Base-by-base conservation (phyloP, 2,329 filamentous ascomycete genomes). In the Chaetomiaceae sp. region DNA sequence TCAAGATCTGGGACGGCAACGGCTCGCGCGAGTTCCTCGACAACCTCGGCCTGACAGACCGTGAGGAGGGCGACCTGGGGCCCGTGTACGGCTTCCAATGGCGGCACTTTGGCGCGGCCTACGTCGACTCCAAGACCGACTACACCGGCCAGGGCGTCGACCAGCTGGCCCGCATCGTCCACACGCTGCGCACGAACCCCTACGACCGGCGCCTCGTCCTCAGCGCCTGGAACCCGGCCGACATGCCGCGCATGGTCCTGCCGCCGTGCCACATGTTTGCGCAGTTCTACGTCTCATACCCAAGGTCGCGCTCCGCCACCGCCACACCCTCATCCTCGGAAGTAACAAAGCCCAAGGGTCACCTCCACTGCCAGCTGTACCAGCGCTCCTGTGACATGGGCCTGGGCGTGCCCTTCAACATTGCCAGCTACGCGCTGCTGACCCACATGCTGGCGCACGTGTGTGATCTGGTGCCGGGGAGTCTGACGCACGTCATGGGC, bases 1-100 rank as follows among this genome's bases (percentile, higher is more conserved):
- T 99, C 63, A 95, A 95, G 70, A 99, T 99, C 67, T 99, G 93
- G 93, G 93, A 99, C 66, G 92, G 91, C 62, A 99, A 99, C 66
- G 93, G 92, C 38, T 90, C 85, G 41, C 87, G 93, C 61, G 86
- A 84, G 63, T 97, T 87, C 68, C 86, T 99, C 33, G 92, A 99
- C 73, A 84, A 76, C 56, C 79, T 93, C 1, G 92, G 92, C 0
- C 79, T 97, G 6, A 75, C 77, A 0, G 83, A 96, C 65, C 88
- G 92, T 53, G 88, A 82, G 46, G 87, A 85, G 17, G 93, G 93
- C 58, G 93, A 99, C 64, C 76, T 99, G 0, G 93, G 93, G 0
- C 93, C 93, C 25, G 91, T 97, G 0, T 99, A 99, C 66, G 93
- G 93, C 2, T 99, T 99, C 72, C 93, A 99, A 71, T 99, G 93